A percentile compares a stretch with the other conserved stretches of the same genome.
Evolutionary conservation across 306 rosid genomes (phyloP).

Genomic region (Begonia fuchsioides): DNA sequence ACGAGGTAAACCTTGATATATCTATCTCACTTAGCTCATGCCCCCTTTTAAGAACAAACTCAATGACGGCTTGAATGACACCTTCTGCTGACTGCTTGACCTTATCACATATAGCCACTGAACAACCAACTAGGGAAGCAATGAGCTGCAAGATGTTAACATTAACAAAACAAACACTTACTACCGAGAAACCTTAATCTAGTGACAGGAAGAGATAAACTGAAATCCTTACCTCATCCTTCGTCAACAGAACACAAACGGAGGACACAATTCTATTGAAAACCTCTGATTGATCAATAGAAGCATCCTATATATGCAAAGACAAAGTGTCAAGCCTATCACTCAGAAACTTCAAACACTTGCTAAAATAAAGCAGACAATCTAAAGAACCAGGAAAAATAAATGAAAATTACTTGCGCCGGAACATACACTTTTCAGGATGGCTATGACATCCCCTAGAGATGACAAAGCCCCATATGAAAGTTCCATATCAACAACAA

Average conservation of each 20-base stretch:
- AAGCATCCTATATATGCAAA: conserved; percentile 52
- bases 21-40: conserved; percentile 64
- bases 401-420: conserved; percentile 6
- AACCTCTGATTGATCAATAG: conserved; percentile 95
- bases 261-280: conserved; percentile 90
- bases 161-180: background rate
- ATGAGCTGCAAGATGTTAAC: conserved; percentile 46
- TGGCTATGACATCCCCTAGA: conserved; percentile 88
- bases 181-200: background rate
- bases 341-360: conserved; percentile 8
- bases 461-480: conserved; percentile 81
- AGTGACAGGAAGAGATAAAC: conserved; percentile 2
- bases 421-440: conserved; percentile 75
- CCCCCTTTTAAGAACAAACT: conserved; percentile 72
- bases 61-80: conserved; percentile 80
- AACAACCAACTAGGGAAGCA: conserved; percentile 69
- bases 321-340: conserved; percentile 11
- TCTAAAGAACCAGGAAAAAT: background rate
- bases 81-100: conserved; percentile 96
- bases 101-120: conserved; percentile 78
- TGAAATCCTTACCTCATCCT: conserved; percentile 51
- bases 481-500: conserved; percentile 52
- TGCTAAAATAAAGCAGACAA: conserved; percentile 2
- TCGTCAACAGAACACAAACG: conserved; percentile 60
- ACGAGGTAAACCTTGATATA: conserved; percentile 57